Percentiles rank a stretch among this genome's conserved stretches.
Conservation (phyloP, 2,329 filamentous ascomycete species). For the Fusarium neocosmosporiellum region DNA sequence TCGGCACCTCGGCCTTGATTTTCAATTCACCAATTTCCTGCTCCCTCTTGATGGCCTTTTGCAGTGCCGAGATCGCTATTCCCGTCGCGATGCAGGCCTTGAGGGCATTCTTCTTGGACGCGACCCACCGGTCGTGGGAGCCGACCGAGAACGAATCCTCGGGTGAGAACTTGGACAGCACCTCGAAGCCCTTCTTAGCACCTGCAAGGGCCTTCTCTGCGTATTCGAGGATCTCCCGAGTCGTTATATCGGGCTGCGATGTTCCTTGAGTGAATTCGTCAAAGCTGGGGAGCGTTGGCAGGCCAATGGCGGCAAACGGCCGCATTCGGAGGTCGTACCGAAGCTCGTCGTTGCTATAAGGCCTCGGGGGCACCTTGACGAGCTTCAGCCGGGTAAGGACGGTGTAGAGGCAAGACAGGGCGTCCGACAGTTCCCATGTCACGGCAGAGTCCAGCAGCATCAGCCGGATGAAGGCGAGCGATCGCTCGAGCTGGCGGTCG, state of each 20-base stretch:
- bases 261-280: constrained; percentile 67
- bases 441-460: constrained; percentile 74
- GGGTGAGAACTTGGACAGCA: constrained; percentile 62
- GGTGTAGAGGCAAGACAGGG: constrained; percentile 72
- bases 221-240: constrained; percentile 55
- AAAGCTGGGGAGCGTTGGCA: constrained; percentile 74
- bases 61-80: constrained; percentile 70
- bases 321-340: constrained; percentile 90
- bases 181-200: constrained; percentile 67
- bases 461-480: constrained; percentile 67
- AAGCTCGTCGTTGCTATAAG: constrained; percentile 75
- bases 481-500: constrained; percentile 59
- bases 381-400: constrained; percentile 69
- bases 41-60: constrained; percentile 62
- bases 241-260: constrained; percentile 52
- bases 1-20: constrained; percentile 64
- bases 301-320: constrained; percentile 76
- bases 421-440: constrained; percentile 66
- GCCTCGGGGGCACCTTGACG: constrained; percentile 63
- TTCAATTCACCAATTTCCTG: constrained; percentile 46
- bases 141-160: constrained; percentile 66
- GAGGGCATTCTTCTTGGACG: constrained; percentile 68
- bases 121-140: constrained; percentile 71
- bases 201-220: constrained; percentile 59
- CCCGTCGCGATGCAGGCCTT: constrained; percentile 78